These are phyloP conservation scores for Rhynchospora pubera DNA, from an alignment of 176 grass and related monocot genomes.

Conservation along the genomic window DNA sequence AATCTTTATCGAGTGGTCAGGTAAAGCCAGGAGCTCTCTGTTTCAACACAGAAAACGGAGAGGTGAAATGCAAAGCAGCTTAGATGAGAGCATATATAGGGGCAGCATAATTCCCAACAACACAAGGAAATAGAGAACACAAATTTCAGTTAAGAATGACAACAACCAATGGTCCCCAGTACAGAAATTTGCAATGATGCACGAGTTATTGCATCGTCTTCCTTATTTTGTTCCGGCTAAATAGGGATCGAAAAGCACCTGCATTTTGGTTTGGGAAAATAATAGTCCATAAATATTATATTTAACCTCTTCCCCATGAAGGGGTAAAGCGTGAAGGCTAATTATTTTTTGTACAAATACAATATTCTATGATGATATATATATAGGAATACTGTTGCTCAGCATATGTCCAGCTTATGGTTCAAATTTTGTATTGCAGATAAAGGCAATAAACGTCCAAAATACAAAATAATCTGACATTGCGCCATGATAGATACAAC, in stretches of 20 bases:
- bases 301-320: neutral
- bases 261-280: neutral
- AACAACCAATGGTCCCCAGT: neutral
- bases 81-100: neutral
- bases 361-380: neutral
- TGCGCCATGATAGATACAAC: no score
- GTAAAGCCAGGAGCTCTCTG: neutral
- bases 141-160: neutral
- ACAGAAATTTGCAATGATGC: neutral
- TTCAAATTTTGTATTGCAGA: no score
- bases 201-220: neutral
- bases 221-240: conserved; percentile 4
- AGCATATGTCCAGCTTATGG: no score
- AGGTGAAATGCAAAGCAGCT: neutral
- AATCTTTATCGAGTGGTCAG: neutral
- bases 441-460: no score
- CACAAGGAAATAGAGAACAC: neutral
- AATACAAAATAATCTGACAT: no score
- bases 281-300: neutral
- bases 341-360: neutral
- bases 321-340: neutral
- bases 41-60: neutral
- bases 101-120: neutral
- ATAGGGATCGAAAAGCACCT: neutral
- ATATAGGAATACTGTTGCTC: neutral